Base-by-base conservation (phyloP, 2,329 filamentous ascomycete species). In the Colletotrichum sp. region DNA sequence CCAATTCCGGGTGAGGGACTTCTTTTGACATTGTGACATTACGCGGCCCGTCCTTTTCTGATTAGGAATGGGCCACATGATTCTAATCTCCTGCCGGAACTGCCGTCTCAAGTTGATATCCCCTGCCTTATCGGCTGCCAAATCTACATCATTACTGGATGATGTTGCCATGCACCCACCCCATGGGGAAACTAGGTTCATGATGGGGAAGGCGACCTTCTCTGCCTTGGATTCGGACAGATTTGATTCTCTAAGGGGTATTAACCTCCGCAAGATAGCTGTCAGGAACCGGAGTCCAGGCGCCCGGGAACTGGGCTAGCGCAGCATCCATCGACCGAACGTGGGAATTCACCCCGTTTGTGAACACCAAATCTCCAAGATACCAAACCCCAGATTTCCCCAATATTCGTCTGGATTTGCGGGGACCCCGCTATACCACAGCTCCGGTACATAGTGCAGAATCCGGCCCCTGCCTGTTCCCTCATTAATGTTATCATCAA, bases 341-440 rank as follows among this genome's bases (percentile, higher is more conserved):
- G 43, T 52, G 43, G 43, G n/a, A 52, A 52, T 52, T 52, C n/a
- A 52, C 43, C 43, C 43, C 43, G n/a, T 52, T 52, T 52, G n/a
- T 52, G 43, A 52, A 52, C 43, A 22, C 39, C 39, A n/a, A n/a
- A 6, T 4, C 43, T 52, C 43, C 43, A 13, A 13, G 43, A 52
- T 52, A n/a, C n/a, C 43, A 22, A 22, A 48, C 43, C 43, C 43
- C 43, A 52, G 43, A 52, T 22, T 52, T 52, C 43, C 43, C 43
- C 43, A 52, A 52, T 10, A 0, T 52, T 52, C 43, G n/a, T 52
- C 6, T 52, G 43, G 10, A 52, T 52, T 52, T 52, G 43, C 43
- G 43, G n/a, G 43, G 43, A 22, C 43, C 43, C 43, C 43, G 43
- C 43, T 52, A 22, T n/a, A 52, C n/a, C n/a, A 52, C n/a, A n/a